Evolutionary conservation across 805 yeast genomes (phyloP).

Genomic region (Kodamaea kakaduensis): DNA sequence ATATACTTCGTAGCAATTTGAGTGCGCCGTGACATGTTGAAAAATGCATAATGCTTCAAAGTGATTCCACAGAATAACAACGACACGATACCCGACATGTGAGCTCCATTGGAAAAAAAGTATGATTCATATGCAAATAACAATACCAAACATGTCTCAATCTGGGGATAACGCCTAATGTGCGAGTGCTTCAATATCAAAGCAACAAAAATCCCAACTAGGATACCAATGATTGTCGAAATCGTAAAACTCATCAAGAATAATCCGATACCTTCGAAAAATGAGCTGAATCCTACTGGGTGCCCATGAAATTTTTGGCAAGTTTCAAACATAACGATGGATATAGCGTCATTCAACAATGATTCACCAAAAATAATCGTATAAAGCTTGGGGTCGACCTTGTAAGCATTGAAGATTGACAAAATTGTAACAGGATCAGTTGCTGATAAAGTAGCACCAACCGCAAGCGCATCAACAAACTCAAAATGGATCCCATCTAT

Average conservation of each 20-base stretch:
- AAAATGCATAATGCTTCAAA: conserved; percentile 93
- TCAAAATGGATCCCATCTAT: conserved; percentile 84
- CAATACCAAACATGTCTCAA: conserved; percentile 89
- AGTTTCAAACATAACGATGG: conserved; percentile 98
- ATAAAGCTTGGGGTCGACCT: conserved; percentile 95
- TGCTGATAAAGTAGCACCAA: conserved; percentile 96
- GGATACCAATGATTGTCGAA: conserved; percentile 83
- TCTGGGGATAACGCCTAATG: conserved; percentile 91
- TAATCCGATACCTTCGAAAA: conserved; percentile 91
- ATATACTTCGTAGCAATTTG: conserved; percentile 95
- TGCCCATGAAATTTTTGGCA: conserved; percentile 94
- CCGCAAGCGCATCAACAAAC: conserved; percentile 95
- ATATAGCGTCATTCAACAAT: conserved; percentile 91
- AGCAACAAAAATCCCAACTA: conserved; percentile 86
- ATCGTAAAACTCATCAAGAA: conserved; percentile 91
- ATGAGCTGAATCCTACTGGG: conserved; percentile 61
- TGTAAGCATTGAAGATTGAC: conserved; percentile 94
- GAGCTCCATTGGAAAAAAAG: conserved; percentile 97
- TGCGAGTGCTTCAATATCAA: conserved; percentile 87
- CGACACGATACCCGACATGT: conserved; percentile 98
- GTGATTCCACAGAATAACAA: conserved; percentile 95
- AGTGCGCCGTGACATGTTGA: conserved; percentile 94
- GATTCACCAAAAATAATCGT: conserved; percentile 98
- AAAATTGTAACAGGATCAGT: conserved; percentile 97
- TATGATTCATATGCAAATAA: conserved; percentile 93